Percentiles rank a stretch among this genome's conserved stretches.
These are phyloP conservation scores for Xylaria longipes DNA, from an alignment of 495 filamentous ascomycete genomes.

Conservation along the genomic window DNA sequence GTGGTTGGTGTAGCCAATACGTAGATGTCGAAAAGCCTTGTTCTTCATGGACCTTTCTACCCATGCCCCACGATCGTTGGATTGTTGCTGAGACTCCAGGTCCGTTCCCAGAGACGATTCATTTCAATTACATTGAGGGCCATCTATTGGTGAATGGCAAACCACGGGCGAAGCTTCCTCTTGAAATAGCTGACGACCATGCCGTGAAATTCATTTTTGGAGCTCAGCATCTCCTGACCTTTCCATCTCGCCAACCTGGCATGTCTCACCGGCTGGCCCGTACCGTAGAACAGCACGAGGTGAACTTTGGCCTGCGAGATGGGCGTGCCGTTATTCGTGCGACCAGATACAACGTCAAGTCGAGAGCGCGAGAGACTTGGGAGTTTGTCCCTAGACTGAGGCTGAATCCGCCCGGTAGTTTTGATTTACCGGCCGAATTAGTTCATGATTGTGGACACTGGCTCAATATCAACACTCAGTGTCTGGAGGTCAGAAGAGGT, in stretches of 20 bases:
- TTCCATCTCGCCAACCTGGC: constrained; percentile 50
- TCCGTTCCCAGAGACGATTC: constrained; percentile 34
- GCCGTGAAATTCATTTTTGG: constrained; percentile 57
- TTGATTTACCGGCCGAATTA: constrained; percentile 60
- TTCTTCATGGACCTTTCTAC: constrained; percentile 34
- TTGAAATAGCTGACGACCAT: constrained; percentile 43
- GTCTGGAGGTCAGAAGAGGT: constrained; percentile 59
- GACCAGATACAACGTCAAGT: background rate
- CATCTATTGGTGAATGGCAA: constrained; percentile 56
- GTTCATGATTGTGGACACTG: constrained; percentile 63
- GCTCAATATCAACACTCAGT: constrained; percentile 54
- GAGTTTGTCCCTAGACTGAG: constrained; percentile 44
- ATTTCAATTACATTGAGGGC: constrained; percentile 57
- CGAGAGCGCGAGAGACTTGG: constrained; percentile 21
- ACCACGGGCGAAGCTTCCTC: constrained; percentile 50
- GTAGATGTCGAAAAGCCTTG: background rate
- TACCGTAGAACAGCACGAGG: constrained; percentile 38
- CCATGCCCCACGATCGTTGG: constrained; percentile 43
- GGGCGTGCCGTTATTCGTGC: constrained; percentile 49
- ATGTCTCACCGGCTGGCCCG: constrained; percentile 54
- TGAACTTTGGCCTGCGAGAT: constrained; percentile 58
- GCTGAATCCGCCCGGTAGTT: constrained; percentile 34
- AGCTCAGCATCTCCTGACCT: constrained; percentile 52
- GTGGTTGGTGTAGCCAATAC: constrained; percentile 13
- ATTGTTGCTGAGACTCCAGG: constrained; percentile 30